phyloP scores from a whole-genome alignment of 169 alveolate species.

The Besnoitia besnoiti region DNA sequence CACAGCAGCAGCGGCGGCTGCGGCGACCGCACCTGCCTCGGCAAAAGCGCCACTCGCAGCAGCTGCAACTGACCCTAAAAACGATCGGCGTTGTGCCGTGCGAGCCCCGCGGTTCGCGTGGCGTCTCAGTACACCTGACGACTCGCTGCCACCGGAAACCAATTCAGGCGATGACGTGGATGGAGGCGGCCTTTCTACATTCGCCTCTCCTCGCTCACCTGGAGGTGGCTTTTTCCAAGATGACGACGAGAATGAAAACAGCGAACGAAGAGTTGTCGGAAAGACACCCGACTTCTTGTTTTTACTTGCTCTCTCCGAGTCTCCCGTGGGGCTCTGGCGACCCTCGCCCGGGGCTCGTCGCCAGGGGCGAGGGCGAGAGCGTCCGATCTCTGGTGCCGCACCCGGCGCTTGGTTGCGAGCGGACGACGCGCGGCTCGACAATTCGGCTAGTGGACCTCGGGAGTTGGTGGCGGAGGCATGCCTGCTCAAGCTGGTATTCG shows the following conservation, averaged over 20 bases:
- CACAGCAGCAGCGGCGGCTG: constrained; percentile 31
- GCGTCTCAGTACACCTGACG: background rate
- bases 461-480: no score
- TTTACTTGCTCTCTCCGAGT: background rate
- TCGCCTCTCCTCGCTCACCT: background rate
- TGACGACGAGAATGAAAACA: background rate
- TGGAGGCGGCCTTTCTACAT: background rate
- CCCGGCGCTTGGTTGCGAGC: background rate
- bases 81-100: background rate
- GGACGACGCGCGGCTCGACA: background rate
- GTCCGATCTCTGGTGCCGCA: background rate
- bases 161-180: background rate
- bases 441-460: background rate
- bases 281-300: no score
- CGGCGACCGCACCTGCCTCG: constrained; percentile 29
- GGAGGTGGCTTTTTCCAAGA: background rate
- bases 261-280: background rate
- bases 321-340: background rate
- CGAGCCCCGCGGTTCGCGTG: background rate
- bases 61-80: constrained; percentile 10
- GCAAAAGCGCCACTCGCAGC: constrained; percentile 17
- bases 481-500: no score
- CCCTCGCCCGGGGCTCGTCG: background rate
- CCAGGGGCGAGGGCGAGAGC: background rate
- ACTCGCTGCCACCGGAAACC: background rate